phyloP scores from a whole-genome alignment of 768 basidiomycete genomes.

The Tremella yokohamensis region DNA sequence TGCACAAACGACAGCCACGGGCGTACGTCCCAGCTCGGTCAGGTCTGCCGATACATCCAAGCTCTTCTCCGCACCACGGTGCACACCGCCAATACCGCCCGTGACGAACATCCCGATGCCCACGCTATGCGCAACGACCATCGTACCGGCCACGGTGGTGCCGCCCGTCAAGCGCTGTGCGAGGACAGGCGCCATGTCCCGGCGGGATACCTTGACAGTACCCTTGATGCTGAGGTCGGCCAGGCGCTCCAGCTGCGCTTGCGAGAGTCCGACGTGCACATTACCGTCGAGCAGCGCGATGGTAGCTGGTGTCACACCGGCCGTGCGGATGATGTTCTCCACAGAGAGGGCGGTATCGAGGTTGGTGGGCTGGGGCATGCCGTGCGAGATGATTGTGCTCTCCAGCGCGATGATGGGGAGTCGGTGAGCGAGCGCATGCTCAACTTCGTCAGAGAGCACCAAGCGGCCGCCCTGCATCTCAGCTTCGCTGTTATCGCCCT shows the following conservation, averaged over 20 bases:
- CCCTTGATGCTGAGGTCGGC: constrained; percentile 8
- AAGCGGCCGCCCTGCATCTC: constrained; percentile 29
- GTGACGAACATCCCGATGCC: constrained; percentile 79
- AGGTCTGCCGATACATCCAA: constrained; percentile 95
- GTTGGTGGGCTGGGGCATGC: constrained; percentile 75
- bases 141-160: constrained; percentile 56
- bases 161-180: constrained; percentile 62
- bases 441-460: constrained; percentile 59
- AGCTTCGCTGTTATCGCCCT: not conserved
- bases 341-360: constrained; percentile 66
- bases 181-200: constrained; percentile 39
- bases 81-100: constrained; percentile 87
- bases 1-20: constrained; percentile 86
- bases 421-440: constrained; percentile 66
- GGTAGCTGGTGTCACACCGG: constrained; percentile 82
- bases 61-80: constrained; percentile 68
- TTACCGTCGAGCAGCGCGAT: constrained; percentile 78
- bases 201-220: constrained; percentile 46
- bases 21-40: constrained; percentile 79
- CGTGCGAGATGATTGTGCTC: constrained; percentile 87
- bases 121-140: constrained; percentile 58
- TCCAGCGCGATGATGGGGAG: constrained; percentile 84
- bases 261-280: constrained; percentile 76
- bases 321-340: constrained; percentile 68
- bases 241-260: constrained; percentile 56